Percentiles rank a stretch among this genome's conserved stretches.
Conservation (phyloP, 1,284 basidiomycete genomes). For the Irpex sp. region DNA sequence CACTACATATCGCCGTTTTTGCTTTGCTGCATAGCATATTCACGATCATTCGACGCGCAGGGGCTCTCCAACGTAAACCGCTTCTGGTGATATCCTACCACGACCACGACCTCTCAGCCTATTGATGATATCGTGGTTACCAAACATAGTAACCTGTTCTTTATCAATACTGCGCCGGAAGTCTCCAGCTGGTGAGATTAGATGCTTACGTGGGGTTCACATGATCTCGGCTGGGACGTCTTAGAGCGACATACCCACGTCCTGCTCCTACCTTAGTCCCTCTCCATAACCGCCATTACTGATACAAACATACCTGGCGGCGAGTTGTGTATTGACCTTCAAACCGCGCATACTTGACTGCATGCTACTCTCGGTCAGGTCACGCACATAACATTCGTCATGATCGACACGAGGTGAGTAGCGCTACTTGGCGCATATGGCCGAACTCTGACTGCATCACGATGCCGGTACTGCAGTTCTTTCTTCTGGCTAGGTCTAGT, state of each 20-base stretch:
- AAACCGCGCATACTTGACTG: background rate
- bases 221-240: background rate
- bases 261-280: background rate
- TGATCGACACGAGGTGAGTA: background rate
- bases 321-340: background rate
- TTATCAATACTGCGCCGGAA: background rate
- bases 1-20: no score
- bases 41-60: no score
- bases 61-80: no score
- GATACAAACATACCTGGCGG: background rate
- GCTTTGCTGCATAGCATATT: no score
- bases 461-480: background rate
- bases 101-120: background rate
- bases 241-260: background rate
- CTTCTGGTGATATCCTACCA: no score
- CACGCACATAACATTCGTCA: background rate
- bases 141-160: background rate
- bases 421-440: background rate
- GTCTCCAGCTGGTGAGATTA: background rate
- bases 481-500: background rate
- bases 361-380: background rate
- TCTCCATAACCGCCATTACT: background rate
- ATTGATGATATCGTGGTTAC: background rate
- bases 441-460: background rate
- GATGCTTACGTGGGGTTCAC: background rate